phyloP scores from a whole-genome alignment of 2,329 filamentous ascomycete species.

The Colletotrichum limetticola region DNA sequence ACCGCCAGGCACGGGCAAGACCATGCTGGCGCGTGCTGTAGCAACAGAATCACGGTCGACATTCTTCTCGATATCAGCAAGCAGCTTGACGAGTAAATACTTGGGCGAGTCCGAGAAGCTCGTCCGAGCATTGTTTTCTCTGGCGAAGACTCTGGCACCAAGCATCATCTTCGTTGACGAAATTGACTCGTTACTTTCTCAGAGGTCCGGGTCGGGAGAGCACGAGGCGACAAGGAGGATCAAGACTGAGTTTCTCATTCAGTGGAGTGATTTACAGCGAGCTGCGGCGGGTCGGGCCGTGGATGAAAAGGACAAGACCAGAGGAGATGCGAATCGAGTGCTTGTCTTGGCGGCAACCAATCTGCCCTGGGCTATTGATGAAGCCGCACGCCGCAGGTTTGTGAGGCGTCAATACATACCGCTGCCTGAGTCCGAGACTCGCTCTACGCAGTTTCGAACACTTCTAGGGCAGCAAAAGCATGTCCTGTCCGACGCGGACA shows the following conservation, averaged over 20 bases:
- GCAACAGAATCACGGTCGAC: conserved; percentile 95
- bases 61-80: conserved; percentile 97
- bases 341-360: conserved; percentile 96
- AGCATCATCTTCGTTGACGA: conserved; percentile 99
- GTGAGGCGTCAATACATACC: conserved; percentile 96
- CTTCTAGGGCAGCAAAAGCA: conserved; percentile 91
- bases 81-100: conserved; percentile 94
- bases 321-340: conserved; percentile 86
- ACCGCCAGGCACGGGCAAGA: conserved; percentile 97
- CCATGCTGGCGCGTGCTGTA: conserved; percentile 94
- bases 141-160: conserved; percentile 90
- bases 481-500: conserved; percentile 75
- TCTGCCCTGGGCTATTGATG: conserved; percentile 96
- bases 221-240: conserved; percentile 94
- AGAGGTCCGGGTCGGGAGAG: conserved; percentile 84
- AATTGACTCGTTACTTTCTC: conserved; percentile 92
- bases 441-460: conserved; percentile 81
- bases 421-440: conserved; percentile 84
- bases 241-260: conserved; percentile 97
- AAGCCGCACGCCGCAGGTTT: conserved; percentile 90
- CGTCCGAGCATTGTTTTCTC: conserved; percentile 87
- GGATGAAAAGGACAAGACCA: conserved; percentile 72
- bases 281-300: conserved; percentile 88
- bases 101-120: conserved; percentile 97
- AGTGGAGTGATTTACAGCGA: conserved; percentile 94